A percentile compares a stretch with the other conserved stretches of the same genome.
Evolutionary conservation across 805 yeast genomes (phyloP).

Genomic region (Metschnikowia dekortorum): DNA sequence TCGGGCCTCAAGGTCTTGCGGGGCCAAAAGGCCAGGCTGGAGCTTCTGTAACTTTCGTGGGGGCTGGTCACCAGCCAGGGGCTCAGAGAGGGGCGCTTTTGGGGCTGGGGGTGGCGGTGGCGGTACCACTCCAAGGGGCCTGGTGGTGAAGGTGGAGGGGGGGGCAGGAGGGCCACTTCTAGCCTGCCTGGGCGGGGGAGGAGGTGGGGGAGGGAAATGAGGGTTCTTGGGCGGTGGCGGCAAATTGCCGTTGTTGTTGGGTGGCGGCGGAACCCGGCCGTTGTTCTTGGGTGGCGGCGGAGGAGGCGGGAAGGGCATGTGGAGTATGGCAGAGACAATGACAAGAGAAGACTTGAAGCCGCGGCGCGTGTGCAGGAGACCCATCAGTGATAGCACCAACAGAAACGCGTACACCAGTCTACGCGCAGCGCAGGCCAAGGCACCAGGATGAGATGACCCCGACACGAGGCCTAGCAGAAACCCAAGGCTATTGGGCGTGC

Average conservation of each 20-base stretch:
- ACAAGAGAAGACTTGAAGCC: background rate
- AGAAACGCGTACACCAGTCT: no score
- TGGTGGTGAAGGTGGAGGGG: no score
- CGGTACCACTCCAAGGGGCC: background rate
- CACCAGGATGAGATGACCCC: no score
- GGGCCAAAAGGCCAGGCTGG: background rate
- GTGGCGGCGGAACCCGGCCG: slow-evolving; percentile 15
- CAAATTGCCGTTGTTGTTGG: slow-evolving; percentile 1
- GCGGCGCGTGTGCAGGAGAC: background rate
- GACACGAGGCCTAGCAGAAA: background rate
- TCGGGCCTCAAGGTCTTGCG: slow-evolving; percentile 36
- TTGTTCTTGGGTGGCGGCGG: slow-evolving; percentile 15
- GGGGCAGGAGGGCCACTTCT: background rate
- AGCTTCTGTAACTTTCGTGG: slow-evolving; percentile 10
- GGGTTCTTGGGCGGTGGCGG: slow-evolving; percentile 14
- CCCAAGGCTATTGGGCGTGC: background rate
- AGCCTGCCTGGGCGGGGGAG: slow-evolving; percentile 17
- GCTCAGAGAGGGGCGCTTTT: background rate
- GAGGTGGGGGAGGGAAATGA: background rate
- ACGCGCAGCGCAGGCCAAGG: no score
- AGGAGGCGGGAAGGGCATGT: slow-evolving; percentile 21
- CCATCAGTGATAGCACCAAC: no score
- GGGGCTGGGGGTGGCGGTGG: background rate
- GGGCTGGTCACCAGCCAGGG: slow-evolving; percentile 5
- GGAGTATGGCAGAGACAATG: background rate